Evolutionary conservation across 1,139 yeast species (phyloP), one percentile per base, ranked within the genome.

Genomic region (Geotrichum fermentans): DNA sequence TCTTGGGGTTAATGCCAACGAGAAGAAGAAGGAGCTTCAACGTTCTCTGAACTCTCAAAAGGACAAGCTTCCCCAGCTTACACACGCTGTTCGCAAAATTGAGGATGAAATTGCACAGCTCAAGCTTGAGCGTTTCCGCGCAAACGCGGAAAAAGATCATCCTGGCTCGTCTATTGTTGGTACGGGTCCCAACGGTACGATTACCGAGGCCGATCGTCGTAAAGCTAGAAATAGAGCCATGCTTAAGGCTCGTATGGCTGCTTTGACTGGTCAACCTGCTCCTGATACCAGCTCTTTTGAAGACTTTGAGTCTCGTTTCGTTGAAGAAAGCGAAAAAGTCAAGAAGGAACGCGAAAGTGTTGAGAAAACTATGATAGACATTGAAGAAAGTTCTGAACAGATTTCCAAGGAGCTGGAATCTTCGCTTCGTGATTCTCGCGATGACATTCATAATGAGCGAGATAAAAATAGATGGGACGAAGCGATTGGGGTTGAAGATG

Each of bases 221-320:
- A 84, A 84, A 60, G 92, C 89, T 44, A 82, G 78, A 58, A 81
- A 87, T 39, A 83, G 85, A 61, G 92, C 92, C 44, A 68, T 81
- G 51, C 72, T 90, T 56, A 82, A 82, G 56, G 84, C 90, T 40
- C 75, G 95, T 56, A 88, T 90, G 95, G 95, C 96, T 18, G 87
- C 92, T 7, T 73, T 92, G 57, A 89, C 97, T 0, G 97, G 97
- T 1, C 80, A 80, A 54, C 72, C 81, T 1, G 67, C 71, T 6
- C 74, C 73, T 21, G 73, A 76, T 2, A 71, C 74, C 45, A 67
- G 74, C 14, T 56, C 56, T 14, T 67, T 73, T 48, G 83, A 78
- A 49, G 69, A 68, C 34, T 78, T 77, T 54, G 94, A 87, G 58
- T 65, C 72, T 16, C 73, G 74, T 55, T 72, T 83, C 55, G 75